A percentile compares a stretch with the other conserved stretches of the same genome.
phyloP scores from a whole-genome alignment of 2,329 filamentous ascomycete genomes.

The Botrytis galanthina region DNA sequence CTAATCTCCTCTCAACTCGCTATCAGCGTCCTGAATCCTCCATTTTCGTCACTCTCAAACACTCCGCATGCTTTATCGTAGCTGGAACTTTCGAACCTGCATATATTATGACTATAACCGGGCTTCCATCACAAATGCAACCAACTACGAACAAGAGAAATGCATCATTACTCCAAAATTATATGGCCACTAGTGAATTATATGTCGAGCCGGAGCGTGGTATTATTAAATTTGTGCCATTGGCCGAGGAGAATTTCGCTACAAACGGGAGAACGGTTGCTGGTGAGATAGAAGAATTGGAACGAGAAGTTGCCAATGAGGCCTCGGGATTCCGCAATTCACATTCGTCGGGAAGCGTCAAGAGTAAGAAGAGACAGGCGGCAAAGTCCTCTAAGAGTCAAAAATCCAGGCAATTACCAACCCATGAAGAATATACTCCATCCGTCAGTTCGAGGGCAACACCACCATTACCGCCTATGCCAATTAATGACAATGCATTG shows the following conservation, averaged over 20 bases:
- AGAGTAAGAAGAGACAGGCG: constrained; percentile 40
- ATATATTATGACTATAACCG: constrained; percentile 73
- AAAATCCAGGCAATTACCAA: constrained; percentile 30
- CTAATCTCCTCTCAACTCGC: constrained; percentile 68
- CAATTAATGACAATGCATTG: constrained; percentile 25
- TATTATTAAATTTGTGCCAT: constrained; percentile 67
- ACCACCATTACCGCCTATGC: constrained; percentile 33
- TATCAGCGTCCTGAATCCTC: constrained; percentile 73
- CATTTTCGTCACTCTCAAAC: constrained; percentile 73
- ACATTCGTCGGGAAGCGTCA: constrained; percentile 27
- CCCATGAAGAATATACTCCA: constrained; percentile 31
- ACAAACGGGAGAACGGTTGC: constrained; percentile 68
- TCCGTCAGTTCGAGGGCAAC: constrained; percentile 22
- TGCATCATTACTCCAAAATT: constrained; percentile 71
- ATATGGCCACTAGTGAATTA: constrained; percentile 64
- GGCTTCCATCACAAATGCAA: constrained; percentile 66
- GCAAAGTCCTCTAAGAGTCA: constrained; percentile 39
- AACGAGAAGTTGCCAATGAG: constrained; percentile 26
- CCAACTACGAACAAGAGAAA: constrained; percentile 79
- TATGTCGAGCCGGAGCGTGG: constrained; percentile 66
- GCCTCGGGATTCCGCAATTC: constrained; percentile 25
- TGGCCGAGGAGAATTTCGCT: constrained; percentile 70
- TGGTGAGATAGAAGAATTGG: constrained; percentile 60
- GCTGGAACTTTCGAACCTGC: constrained; percentile 74
- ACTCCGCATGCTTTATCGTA: constrained; percentile 72